These are phyloP conservation scores for Ustilago vetiveriae DNA, from an alignment of 1,284 basidiomycete species.

Conservation along the genomic window DNA sequence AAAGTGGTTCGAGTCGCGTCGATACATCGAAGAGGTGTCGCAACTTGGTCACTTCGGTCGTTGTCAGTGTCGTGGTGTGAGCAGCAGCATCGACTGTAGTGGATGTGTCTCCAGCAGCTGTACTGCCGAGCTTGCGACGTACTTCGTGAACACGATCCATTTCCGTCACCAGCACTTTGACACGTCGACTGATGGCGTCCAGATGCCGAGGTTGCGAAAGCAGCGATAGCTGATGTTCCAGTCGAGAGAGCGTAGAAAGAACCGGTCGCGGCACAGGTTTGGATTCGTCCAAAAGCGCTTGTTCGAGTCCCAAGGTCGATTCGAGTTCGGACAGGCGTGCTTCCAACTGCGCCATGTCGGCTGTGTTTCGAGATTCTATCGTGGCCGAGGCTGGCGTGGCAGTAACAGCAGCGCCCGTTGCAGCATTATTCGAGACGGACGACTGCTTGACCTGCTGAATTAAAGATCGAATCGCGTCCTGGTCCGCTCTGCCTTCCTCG, in stretches of 20 bases:
- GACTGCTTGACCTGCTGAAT: background rate
- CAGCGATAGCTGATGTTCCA: constrained; percentile 84
- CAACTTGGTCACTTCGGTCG: constrained; percentile 31
- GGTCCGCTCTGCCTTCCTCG: background rate
- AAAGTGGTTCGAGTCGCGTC: constrained; percentile 81
- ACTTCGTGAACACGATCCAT: constrained; percentile 81
- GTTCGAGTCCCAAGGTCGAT: constrained; percentile 38
- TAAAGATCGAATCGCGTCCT: background rate
- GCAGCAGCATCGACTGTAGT: background rate
- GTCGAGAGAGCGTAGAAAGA: constrained; percentile 79
- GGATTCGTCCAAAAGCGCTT: constrained; percentile 46
- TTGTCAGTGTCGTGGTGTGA: constrained; percentile 23
- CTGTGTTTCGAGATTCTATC: background rate
- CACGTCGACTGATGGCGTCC: constrained; percentile 91
- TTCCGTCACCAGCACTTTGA: constrained; percentile 91
- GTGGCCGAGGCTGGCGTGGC: background rate
- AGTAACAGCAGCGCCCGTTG: constrained; percentile 7
- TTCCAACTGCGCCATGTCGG: constrained; percentile 30
- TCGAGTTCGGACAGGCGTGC: constrained; percentile 45
- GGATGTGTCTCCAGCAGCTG: constrained; percentile 64
- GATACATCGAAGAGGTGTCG: constrained; percentile 75
- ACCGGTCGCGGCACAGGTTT: constrained; percentile 77
- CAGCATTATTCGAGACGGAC: background rate
- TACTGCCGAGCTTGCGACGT: constrained; percentile 66
- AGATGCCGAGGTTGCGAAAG: constrained; percentile 95